phyloP scores from a whole-genome alignment of 164 flowering plant genomes.

The Vitis amurensis region DNA sequence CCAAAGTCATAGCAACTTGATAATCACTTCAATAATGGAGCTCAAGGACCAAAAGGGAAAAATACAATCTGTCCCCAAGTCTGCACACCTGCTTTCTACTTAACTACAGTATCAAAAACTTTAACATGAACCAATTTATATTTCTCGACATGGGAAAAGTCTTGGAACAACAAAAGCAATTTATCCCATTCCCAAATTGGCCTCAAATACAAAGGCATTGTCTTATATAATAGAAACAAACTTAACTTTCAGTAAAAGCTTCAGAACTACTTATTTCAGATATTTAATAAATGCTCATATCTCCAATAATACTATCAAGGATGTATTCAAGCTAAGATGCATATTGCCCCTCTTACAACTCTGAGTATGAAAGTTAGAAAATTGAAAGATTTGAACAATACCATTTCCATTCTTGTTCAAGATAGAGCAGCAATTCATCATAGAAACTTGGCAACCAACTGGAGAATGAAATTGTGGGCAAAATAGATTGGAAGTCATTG shows the following conservation, averaged over 20 bases:
- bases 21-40: too few species aligned
- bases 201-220: background rate
- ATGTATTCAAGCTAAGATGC: background rate
- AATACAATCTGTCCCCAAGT: background rate
- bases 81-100: background rate
- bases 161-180: background rate
- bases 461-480: conserved; percentile 49
- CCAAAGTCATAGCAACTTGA: too few species aligned
- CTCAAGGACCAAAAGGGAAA: background rate
- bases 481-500: conserved; percentile 40
- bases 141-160: background rate
- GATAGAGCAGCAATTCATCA: conserved; percentile 90
- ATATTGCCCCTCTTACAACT: background rate
- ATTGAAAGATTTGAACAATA: conserved; percentile 28
- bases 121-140: background rate
- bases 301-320: background rate
- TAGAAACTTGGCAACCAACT: conserved; percentile 95
- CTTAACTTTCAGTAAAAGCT: background rate
- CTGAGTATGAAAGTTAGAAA: background rate
- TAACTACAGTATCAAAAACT: background rate
- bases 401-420: conserved; percentile 99
- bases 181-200: background rate
- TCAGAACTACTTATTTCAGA: background rate
- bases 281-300: background rate
- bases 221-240: background rate